Evolutionary conservation across 352 stramenopile genomes (phyloP).

Genomic region (Phytopythium oedochilum): DNA sequence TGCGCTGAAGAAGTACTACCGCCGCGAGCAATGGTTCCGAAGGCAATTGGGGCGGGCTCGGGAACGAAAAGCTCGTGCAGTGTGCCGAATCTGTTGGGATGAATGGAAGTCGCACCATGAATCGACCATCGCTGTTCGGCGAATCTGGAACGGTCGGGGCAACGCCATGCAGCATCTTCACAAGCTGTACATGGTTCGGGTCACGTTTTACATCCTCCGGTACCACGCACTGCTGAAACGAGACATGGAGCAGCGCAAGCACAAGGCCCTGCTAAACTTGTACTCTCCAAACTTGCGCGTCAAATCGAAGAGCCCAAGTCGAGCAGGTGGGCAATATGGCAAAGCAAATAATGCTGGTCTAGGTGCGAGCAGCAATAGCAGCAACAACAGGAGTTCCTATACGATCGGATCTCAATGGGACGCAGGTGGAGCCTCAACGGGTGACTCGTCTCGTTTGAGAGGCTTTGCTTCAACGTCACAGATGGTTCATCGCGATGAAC

Average conservation of each 20-base stretch:
- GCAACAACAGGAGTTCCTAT: conserved; percentile 1
- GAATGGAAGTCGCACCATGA: conserved; percentile 26
- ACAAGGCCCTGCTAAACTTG: conserved; percentile 28
- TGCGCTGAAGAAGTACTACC: conserved; percentile 30
- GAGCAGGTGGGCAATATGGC: background rate
- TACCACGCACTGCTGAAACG: conserved; percentile 56
- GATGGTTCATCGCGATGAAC: background rate
- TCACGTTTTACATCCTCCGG: conserved; percentile 50
- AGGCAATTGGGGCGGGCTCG: conserved; percentile 20
- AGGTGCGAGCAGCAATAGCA: background rate
- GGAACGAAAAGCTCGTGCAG: conserved; percentile 16
- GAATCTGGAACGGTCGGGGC: conserved; percentile 39
- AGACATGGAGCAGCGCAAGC: conserved; percentile 35
- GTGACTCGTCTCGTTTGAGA: background rate
- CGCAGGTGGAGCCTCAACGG: background rate
- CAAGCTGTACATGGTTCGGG: conserved; percentile 51
- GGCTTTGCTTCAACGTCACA: background rate
- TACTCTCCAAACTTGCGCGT: conserved; percentile 5
- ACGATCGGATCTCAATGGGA: background rate
- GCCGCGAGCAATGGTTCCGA: conserved; percentile 23
- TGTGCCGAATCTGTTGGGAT: conserved; percentile 20
- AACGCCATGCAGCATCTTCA: conserved; percentile 52
- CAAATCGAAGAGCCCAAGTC: background rate
- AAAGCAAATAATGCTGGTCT: background rate
- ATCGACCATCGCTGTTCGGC: conserved; percentile 17